These are phyloP conservation scores for Marasmius fiardii DNA, from an alignment of 1,284 basidiomycete species.

Conservation along the genomic window DNA sequence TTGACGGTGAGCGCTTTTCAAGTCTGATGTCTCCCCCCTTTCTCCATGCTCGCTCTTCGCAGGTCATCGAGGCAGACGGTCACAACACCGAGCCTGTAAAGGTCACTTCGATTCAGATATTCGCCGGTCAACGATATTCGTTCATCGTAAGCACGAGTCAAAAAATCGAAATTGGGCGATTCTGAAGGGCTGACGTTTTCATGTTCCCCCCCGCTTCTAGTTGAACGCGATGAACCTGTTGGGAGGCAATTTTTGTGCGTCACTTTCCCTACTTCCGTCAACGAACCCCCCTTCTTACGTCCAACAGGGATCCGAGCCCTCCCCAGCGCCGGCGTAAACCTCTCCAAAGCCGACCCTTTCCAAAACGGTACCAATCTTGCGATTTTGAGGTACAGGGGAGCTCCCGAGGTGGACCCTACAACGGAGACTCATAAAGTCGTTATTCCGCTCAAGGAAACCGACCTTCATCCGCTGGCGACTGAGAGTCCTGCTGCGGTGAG, in stretches of 20 bases:
- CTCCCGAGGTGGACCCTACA: slow-evolving; percentile 7
- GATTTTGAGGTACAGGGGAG: slow-evolving; percentile 32
- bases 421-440: slow-evolving; percentile 5
- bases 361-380: slow-evolving; percentile 27
- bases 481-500: slow-evolving; percentile 15
- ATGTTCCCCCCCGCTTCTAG: slow-evolving; percentile 17
- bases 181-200: slow-evolving; percentile 21
- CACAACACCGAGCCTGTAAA: slow-evolving; percentile 34
- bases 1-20: slow-evolving; percentile 20
- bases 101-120: slow-evolving; percentile 39
- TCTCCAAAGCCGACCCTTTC: slow-evolving; percentile 17
- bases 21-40: not conserved
- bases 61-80: slow-evolving; percentile 51
- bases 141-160: slow-evolving; percentile 28
- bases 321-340: slow-evolving; percentile 16
- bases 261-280: too few species aligned
- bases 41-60: too few species aligned
- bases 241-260: too few species aligned
- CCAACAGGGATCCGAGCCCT: slow-evolving; percentile 17
- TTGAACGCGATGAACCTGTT: slow-evolving; percentile 16
- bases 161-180: slow-evolving; percentile 13
- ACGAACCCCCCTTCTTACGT: too few species aligned
- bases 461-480: slow-evolving; percentile 24
- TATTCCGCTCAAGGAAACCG: slow-evolving; percentile 27
- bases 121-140: slow-evolving; percentile 28